A percentile compares a stretch with the other conserved stretches of the same genome.
These are phyloP conservation scores for Solanum sparsipilum DNA, from an alignment of 257 asterid genomes.

Conservation along the genomic window DNA sequence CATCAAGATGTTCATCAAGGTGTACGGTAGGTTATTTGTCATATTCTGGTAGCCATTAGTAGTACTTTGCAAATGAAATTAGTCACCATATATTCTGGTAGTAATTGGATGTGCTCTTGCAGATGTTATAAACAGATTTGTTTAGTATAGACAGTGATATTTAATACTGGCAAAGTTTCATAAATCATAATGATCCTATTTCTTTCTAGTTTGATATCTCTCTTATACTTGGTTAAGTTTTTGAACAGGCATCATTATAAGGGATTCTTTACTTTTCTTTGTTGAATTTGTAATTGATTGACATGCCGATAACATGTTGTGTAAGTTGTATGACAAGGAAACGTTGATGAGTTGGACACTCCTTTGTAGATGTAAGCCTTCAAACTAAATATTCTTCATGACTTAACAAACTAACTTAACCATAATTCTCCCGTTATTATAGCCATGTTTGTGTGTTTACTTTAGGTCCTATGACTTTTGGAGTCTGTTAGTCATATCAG, in stretches of 20 bases:
- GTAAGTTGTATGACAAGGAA: not conserved
- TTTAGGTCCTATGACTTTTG: not conserved
- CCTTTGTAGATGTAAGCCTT: not conserved
- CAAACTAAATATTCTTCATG: not conserved
- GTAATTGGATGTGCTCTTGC: not conserved
- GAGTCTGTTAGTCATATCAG: not conserved
- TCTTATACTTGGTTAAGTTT: not conserved
- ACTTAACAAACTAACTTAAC: not conserved
- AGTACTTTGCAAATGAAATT: not conserved
- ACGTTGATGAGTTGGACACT: not conserved
- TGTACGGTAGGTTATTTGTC: conserved; percentile 44
- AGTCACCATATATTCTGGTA: not conserved
- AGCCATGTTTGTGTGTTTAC: not conserved
- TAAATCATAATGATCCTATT: not conserved
- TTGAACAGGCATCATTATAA: not conserved
- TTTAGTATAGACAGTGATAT: not conserved
- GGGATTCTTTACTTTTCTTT: not conserved
- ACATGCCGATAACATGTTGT: not conserved
- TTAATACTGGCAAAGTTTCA: not conserved
- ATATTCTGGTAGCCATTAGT: not conserved
- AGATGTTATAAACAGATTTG: not conserved
- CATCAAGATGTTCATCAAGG: conserved; percentile 55
- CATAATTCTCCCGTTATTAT: not conserved
- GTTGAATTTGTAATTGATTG: not conserved
- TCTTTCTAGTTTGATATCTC: not conserved